Conservation (phyloP, 192 early-diverging fungal genomes). For the Backusella circina region DNA sequence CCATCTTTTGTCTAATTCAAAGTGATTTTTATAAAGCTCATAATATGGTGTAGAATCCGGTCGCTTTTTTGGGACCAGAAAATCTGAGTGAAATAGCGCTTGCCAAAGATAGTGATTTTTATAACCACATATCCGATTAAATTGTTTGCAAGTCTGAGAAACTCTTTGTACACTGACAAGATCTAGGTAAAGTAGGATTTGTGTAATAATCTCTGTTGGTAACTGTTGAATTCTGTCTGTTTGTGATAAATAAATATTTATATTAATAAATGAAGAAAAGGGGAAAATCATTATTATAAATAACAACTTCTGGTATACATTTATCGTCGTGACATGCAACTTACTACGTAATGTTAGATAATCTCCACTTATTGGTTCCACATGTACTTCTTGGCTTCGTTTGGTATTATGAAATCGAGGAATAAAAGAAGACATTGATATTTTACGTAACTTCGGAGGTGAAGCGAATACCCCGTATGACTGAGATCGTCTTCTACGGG, state of each 20-base stretch:
- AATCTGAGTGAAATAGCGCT: neutral
- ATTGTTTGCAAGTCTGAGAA: neutral
- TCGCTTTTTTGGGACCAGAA: neutral
- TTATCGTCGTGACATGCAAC: neutral
- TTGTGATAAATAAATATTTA: neutral
- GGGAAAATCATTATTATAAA: neutral
- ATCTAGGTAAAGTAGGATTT: conserved; percentile 7
- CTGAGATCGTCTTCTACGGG: neutral
- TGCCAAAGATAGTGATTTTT: conserved; percentile 19
- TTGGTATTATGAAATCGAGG: neutral
- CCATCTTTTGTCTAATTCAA: conserved; percentile 62
- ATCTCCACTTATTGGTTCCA: neutral
- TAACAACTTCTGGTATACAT: neutral
- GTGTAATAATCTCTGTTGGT: conserved; percentile 17
- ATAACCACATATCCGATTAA: neutral
- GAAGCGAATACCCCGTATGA: neutral
- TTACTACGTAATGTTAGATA: neutral
- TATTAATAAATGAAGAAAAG: no score
- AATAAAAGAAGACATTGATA: conserved; percentile 9
- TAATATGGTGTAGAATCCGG: neutral
- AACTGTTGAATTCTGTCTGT: conserved; percentile 16
- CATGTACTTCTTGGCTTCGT: neutral
- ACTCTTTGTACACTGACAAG: neutral
- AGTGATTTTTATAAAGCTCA: conserved; percentile 65
- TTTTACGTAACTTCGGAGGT: neutral